phyloP scores from a whole-genome alignment of 2,329 filamentous ascomycete species.

The Fusarium gaditjirri region DNA sequence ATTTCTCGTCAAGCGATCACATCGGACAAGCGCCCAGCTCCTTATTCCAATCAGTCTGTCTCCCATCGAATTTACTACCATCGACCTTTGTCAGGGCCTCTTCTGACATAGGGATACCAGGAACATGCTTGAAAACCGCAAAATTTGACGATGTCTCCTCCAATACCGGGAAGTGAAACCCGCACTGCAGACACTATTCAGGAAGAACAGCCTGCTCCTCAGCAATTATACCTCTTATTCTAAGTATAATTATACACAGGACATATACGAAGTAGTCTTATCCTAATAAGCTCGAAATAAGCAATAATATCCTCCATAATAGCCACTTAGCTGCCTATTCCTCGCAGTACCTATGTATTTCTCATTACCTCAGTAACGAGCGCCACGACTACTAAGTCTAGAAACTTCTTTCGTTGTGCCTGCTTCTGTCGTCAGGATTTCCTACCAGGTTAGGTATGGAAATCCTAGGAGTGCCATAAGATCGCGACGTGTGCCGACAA shows the following conservation, averaged over 20 bases:
- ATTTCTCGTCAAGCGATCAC: background rate
- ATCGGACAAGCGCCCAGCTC: background rate
- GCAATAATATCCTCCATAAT: constrained; percentile 37
- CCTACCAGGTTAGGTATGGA: constrained; percentile 26
- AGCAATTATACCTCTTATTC: constrained; percentile 34
- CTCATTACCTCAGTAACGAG: constrained; percentile 11
- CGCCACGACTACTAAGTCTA: constrained; percentile 28
- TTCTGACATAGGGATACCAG: background rate
- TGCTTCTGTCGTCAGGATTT: constrained; percentile 20
- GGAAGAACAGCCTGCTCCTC: constrained; percentile 30
- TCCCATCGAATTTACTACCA: background rate
- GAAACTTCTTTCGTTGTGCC: constrained; percentile 33
- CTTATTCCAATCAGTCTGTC: background rate
- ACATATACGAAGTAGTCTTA: constrained; percentile 19
- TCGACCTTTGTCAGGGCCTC: background rate
- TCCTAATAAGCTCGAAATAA: constrained; percentile 35
- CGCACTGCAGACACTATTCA: constrained; percentile 26
- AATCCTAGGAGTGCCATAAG: constrained; percentile 20
- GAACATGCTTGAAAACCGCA: constrained; percentile 21
- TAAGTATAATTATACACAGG: constrained; percentile 26
- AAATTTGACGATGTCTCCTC: constrained; percentile 30
- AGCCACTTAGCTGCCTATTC: constrained; percentile 24
- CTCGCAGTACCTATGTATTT: too few relatives aligned
- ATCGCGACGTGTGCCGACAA: constrained; percentile 21
- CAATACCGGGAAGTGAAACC: constrained; percentile 32